Percentiles rank a stretch among this genome's conserved stretches.
Evolutionary conservation across 1,284 basidiomycete genomes (phyloP).

Genomic region (Anthracocystis setariae): DNA sequence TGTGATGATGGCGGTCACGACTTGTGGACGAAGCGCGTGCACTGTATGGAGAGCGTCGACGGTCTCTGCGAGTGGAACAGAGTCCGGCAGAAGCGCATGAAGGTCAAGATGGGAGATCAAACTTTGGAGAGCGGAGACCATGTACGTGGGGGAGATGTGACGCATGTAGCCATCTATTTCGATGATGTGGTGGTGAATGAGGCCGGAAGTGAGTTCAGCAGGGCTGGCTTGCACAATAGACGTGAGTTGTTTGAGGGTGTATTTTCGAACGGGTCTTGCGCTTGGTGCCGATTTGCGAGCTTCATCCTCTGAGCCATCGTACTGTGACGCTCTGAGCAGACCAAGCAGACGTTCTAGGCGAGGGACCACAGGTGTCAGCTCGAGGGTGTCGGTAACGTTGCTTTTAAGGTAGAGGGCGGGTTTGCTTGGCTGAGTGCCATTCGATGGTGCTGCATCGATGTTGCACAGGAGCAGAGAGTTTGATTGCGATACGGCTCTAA

Average conservation of each 20-base stretch:
- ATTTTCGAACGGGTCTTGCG: constrained; percentile 31
- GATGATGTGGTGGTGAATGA: constrained; percentile 49
- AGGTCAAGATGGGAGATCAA: constrained; percentile 57
- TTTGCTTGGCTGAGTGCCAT: constrained; percentile 8
- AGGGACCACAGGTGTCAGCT: constrained; percentile 56
- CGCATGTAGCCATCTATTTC: constrained; percentile 57
- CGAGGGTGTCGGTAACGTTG: constrained; percentile 56
- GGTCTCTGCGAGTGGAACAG: constrained; percentile 44
- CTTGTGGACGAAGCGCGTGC: constrained; percentile 33
- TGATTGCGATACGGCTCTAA: constrained; percentile 62
- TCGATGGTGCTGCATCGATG: constrained; percentile 20
- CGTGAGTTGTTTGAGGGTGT: constrained; percentile 58
- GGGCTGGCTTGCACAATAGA: constrained; percentile 63
- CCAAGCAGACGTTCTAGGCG: constrained; percentile 50
- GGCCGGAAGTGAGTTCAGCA: constrained; percentile 48
- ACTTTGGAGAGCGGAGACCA: constrained; percentile 36
- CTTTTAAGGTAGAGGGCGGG: constrained; percentile 41
- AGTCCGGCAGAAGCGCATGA: constrained; percentile 49
- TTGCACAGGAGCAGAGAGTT: constrained; percentile 61
- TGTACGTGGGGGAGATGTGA: constrained; percentile 47
- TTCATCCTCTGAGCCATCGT: constrained; percentile 52
- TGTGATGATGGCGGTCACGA: constrained; percentile 47
- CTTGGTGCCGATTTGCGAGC: neutral
- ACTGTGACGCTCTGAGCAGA: constrained; percentile 52
- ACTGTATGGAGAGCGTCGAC: constrained; percentile 37